phyloP scores from a whole-genome alignment of 202 grass and related monocot genomes.

The Eragrostis tef region DNA sequence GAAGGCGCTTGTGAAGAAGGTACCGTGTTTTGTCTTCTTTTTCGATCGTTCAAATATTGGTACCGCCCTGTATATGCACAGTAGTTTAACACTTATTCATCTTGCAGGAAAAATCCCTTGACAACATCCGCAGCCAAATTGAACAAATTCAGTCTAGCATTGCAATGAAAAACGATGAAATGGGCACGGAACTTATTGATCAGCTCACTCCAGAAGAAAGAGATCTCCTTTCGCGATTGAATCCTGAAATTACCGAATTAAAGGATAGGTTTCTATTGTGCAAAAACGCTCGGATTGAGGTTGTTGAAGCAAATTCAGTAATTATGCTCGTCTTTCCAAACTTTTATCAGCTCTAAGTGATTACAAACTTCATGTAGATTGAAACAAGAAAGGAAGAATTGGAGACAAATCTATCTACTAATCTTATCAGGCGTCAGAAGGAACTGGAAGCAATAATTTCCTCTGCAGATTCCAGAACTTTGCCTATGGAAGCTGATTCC shows the following conservation, averaged over 20 bases:
- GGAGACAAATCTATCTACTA: constrained; percentile 93
- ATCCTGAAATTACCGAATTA: constrained; percentile 95
- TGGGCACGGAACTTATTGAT: constrained; percentile 99
- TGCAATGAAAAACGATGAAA: constrained; percentile 94
- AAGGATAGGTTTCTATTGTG: constrained; percentile 81
- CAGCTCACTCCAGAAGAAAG: constrained; percentile 90
- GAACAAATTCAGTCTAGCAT: constrained; percentile 94
- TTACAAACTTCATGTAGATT: constrained; percentile 62
- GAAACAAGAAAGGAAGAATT: constrained; percentile 97
- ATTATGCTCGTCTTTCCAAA: constrained; percentile 7
- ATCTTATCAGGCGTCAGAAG: constrained; percentile 90
- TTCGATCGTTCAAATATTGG: constrained; percentile 27
- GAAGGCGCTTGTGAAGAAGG: constrained; percentile 92
- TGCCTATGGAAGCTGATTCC: constrained; percentile 65
- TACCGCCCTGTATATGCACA: neutral
- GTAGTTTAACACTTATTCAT: constrained; percentile 35
- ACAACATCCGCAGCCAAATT: constrained; percentile 89
- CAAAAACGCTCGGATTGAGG: constrained; percentile 93
- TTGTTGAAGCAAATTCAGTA: constrained; percentile 48
- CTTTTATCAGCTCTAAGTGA: constrained; percentile 35
- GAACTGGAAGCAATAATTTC: constrained; percentile 93
- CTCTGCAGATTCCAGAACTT: constrained; percentile 80
- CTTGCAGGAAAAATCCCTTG: constrained; percentile 91
- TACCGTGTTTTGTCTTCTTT: constrained; percentile 45
- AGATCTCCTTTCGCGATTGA: constrained; percentile 84